Evolutionary conservation across 768 basidiomycete genomes (phyloP).

Genomic region (Basidioascus undulatus): DNA sequence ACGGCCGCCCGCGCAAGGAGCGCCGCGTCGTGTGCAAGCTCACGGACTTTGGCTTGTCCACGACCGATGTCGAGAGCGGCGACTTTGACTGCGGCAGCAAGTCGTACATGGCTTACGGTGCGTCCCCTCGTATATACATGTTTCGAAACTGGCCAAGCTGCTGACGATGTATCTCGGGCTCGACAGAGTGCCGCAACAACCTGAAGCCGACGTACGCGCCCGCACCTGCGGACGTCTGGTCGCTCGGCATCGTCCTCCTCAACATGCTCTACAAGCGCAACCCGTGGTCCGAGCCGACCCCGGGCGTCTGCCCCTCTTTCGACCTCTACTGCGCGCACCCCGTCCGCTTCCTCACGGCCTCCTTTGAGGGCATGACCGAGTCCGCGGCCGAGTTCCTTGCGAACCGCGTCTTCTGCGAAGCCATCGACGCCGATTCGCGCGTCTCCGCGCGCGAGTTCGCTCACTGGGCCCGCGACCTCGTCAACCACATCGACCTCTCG

Average conservation of each 20-base stretch:
- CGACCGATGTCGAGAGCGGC: constrained; percentile 60
- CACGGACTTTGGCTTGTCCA: constrained; percentile 87
- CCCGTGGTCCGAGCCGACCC: constrained; percentile 86
- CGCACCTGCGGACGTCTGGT: constrained; percentile 94
- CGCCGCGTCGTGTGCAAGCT: constrained; percentile 88
- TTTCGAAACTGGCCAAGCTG: too few relatives aligned
- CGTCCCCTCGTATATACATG: too few relatives aligned
- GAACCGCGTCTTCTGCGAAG: constrained; percentile 53
- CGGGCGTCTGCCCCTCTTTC: constrained; percentile 59
- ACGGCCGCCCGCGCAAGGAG: constrained; percentile 21
- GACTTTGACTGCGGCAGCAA: constrained; percentile 98
- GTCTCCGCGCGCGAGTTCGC: constrained; percentile 67
- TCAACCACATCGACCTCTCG: constrained; percentile 9
- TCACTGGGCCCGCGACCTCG: constrained; percentile 54
- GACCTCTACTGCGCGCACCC: constrained; percentile 53
- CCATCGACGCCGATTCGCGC: constrained; percentile 33
- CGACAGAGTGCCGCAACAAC: constrained; percentile 86
- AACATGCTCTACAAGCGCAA: constrained; percentile 99
- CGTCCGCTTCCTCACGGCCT: constrained; percentile 60
- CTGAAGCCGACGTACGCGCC: constrained; percentile 81
- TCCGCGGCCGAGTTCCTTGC: constrained; percentile 73
- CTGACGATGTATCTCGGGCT: too few relatives aligned
- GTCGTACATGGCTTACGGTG: constrained; percentile 95
- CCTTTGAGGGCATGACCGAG: constrained; percentile 41
- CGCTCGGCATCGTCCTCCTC: constrained; percentile 91